phyloP scores from a whole-genome alignment of 2,329 filamentous ascomycete genomes.

The Aspergillus pseudoviridinutans region DNA sequence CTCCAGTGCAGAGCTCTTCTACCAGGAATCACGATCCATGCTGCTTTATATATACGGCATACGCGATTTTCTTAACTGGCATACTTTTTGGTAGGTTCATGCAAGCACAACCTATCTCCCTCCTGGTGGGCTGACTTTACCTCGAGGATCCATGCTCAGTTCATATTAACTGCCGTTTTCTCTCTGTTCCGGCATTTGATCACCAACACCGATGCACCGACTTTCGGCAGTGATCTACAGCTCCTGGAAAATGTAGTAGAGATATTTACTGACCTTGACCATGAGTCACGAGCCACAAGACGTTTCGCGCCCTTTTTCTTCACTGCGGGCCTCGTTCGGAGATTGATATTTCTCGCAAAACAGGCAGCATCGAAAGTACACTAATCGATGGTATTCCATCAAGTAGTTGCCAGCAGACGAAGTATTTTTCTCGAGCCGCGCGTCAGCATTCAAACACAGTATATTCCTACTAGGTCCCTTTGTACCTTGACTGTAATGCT shows the following conservation, averaged over 20 bases:
- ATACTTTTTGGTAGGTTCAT: conserved; percentile 20
- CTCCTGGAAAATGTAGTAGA: conserved; percentile 13
- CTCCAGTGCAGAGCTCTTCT: conserved; percentile 21
- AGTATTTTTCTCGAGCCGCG: too few relatives aligned
- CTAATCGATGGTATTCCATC: too few relatives aligned
- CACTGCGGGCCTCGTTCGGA: conserved; percentile 13
- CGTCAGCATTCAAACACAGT: too few relatives aligned
- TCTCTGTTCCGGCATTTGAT: too few relatives aligned
- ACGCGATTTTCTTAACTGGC: conserved; percentile 15
- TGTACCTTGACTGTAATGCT: too few relatives aligned
- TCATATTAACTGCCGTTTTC: too few relatives aligned
- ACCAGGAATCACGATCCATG: conserved; percentile 19
- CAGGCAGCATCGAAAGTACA: conserved; percentile 7
- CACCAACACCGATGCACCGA: conserved; percentile 10
- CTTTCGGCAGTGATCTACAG: conserved; percentile 13
- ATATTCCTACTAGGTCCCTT: too few relatives aligned
- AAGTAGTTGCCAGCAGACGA: too few relatives aligned
- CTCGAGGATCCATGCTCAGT: conserved; percentile 20
- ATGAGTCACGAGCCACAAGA: conserved; percentile 6
- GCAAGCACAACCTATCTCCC: too few relatives aligned
- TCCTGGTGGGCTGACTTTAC: neutral
- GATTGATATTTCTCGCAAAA: conserved; percentile 19
- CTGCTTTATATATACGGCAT: conserved; percentile 18
- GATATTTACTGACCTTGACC: conserved; percentile 12
- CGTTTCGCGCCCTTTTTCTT: conserved; percentile 21